These are phyloP conservation scores for Solanum neorickii DNA, from an alignment of 257 asterid genomes.

Conservation along the genomic window DNA sequence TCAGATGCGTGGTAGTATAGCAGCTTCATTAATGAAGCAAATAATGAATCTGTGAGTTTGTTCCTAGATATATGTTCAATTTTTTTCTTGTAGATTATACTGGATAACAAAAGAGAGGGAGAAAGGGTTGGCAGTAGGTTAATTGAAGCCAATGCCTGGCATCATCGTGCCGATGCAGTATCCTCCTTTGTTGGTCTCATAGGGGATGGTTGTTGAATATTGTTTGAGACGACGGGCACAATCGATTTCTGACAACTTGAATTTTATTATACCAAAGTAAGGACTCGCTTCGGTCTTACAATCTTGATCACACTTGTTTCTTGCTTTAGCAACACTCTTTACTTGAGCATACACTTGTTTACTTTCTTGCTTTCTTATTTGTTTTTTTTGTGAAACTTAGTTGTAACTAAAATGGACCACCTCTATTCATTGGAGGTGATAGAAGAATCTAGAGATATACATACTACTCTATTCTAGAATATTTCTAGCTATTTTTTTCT, in stretches of 20 bases:
- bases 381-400: not conserved
- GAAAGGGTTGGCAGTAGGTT: conserved; percentile 86
- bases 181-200: conserved; percentile 90
- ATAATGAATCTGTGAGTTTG: not conserved
- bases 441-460: not conserved
- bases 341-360: not conserved
- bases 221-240: not conserved
- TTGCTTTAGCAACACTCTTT: not conserved
- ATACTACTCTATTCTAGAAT: not conserved
- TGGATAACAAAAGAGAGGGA: conserved; percentile 83
- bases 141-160: conserved; percentile 99
- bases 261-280: not conserved
- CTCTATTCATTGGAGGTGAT: not conserved
- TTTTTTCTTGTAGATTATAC: conserved; percentile 32
- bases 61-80: not conserved
- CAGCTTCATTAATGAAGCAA: not conserved
- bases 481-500: not conserved
- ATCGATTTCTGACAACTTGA: not conserved
- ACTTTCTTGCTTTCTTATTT: not conserved
- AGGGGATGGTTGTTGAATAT: conserved; percentile 74
- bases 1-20: not conserved
- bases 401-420: not conserved
- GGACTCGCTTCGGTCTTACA: not conserved
- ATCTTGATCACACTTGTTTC: not conserved
- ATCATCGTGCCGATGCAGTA: conserved; percentile 92